Base-by-base conservation (phyloP, 129 eudicot species). In the Glebionis coronaria region DNA sequence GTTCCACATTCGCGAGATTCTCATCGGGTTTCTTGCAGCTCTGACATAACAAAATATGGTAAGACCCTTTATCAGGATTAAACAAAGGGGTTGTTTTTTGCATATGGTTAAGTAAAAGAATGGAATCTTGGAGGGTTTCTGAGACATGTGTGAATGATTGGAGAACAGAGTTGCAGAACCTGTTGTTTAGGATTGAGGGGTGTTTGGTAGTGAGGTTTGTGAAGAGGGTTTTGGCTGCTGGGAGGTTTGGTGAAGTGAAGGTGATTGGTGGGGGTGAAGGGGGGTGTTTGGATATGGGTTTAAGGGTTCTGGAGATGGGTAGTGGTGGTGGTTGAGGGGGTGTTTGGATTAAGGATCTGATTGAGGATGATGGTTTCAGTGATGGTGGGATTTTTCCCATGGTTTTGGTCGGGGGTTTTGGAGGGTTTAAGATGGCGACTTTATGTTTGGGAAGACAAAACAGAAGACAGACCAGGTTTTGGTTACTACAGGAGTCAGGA, bases 181-280 rank as follows among this genome's bases (percentile, higher is more conserved):
- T 77, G 68, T 64, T 79, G 80, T 72, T 80, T 0, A 75, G 60
- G 13, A 81, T 69, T 0, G 73, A 46, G 20, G 78, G 46, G 23
- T 65, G 35, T 9, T 38, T 72, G 55, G 65, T 50, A 20, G 63
- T 9, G 67, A 87, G 74, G 7, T 89, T 76, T 23, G 73, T 82
- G 89, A 92, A 84, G 11, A 75, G 80, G 88, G 91, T 27, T 82
- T 83, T 92, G 69, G 96, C 98, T 15, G 87, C 85, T 19, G 97
- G 77, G 74, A 88, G 84, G 61, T 56, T 56, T 18, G 92, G 82
- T 67, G 92, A 76, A 0, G 76, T 59, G 76, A 87, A 83, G 21
- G 66, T 44, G 50, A 82, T 42, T 13, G 79, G 21, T 15, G 90
- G 83, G 3, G 70, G 58, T 9, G 77, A 3, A 5, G 82, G 71